phyloP scores from a whole-genome alignment of 2,329 filamentous ascomycete genomes.

The Torrubiellomyces zombiae region DNA sequence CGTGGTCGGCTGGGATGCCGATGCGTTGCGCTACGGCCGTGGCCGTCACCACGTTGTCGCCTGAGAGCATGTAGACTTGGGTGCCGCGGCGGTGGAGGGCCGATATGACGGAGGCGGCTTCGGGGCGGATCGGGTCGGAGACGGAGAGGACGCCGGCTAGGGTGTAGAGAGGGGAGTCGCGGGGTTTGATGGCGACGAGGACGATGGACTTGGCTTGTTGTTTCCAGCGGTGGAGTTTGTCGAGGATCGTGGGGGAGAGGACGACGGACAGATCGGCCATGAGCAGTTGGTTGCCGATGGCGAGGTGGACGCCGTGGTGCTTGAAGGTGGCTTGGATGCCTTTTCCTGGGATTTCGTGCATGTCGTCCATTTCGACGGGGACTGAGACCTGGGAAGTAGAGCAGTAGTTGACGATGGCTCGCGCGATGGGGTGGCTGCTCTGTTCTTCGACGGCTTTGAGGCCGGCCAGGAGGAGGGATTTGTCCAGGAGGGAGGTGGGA shows the following conservation, averaged over 20 bases:
- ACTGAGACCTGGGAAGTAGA: slow-evolving; percentile 15
- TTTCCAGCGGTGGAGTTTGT: slow-evolving; percentile 39
- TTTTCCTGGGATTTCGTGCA: slow-evolving; percentile 55
- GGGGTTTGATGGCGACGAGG: slow-evolving; percentile 30
- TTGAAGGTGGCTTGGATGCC: slow-evolving; percentile 45
- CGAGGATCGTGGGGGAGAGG: slow-evolving; percentile 18
- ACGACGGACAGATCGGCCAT: slow-evolving; percentile 33
- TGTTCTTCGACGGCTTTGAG: slow-evolving; percentile 49
- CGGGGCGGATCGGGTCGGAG: slow-evolving; percentile 63
- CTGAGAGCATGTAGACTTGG: slow-evolving; percentile 81
- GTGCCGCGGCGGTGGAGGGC: slow-evolving; percentile 49
- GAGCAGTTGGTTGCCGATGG: slow-evolving; percentile 60
- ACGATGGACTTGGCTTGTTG: slow-evolving; percentile 46
- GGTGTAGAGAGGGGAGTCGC: slow-evolving; percentile 3
- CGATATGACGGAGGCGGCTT: slow-evolving; percentile 47
- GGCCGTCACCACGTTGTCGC: slow-evolving; percentile 78
- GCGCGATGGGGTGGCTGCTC: slow-evolving; percentile 60
- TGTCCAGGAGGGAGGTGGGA: slow-evolving; percentile 10
- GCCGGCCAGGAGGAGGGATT: slow-evolving; percentile 28
- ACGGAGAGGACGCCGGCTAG: slow-evolving; percentile 56
- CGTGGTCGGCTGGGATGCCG: slow-evolving; percentile 55
- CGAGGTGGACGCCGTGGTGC: slow-evolving; percentile 26
- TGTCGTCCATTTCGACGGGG: slow-evolving; percentile 17
- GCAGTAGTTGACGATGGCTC: slow-evolving; percentile 51
- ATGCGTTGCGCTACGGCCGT: slow-evolving; percentile 59